Conservation (phyloP, 2,329 filamentous ascomycete species). For the Aspergillus calidoustus region DNA sequence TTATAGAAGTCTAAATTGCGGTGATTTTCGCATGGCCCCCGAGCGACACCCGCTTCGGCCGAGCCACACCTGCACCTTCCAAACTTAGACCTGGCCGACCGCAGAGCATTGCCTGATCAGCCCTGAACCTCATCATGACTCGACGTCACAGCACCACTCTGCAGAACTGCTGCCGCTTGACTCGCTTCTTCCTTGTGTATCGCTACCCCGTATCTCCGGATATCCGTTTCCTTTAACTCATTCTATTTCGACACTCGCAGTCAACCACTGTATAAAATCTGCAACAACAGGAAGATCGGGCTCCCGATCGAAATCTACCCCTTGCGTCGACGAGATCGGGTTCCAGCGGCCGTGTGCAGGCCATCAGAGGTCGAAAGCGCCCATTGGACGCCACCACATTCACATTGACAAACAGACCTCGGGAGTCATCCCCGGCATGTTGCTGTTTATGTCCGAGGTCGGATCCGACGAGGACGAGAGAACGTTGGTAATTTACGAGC, state of each 20-base stretch:
- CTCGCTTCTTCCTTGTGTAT: background rate
- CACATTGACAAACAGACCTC: background rate
- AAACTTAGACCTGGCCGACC: background rate
- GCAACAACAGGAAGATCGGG: too few relatives aligned
- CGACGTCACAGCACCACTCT: background rate
- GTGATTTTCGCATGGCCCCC: background rate
- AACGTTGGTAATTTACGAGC: too few relatives aligned
- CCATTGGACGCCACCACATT: background rate
- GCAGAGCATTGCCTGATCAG: slow-evolving; percentile 8
- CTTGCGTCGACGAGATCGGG: background rate
- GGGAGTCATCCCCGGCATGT: too few relatives aligned
- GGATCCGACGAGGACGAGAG: too few relatives aligned
- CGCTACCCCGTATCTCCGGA: background rate
- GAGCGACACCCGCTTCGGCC: slow-evolving; percentile 19
- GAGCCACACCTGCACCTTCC: background rate
- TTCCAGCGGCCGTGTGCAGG: background rate
- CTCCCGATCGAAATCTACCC: too few relatives aligned
- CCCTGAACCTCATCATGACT: background rate
- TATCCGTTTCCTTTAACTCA: background rate
- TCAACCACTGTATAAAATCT: too few relatives aligned
- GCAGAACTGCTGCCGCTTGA: background rate
- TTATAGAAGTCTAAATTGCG: background rate
- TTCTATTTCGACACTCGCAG: too few relatives aligned
- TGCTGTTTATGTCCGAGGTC: too few relatives aligned
- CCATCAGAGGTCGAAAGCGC: background rate